Evolutionary conservation across 2,329 filamentous ascomycete species (phyloP).

Genomic region (Aspergillus sp.): DNA sequence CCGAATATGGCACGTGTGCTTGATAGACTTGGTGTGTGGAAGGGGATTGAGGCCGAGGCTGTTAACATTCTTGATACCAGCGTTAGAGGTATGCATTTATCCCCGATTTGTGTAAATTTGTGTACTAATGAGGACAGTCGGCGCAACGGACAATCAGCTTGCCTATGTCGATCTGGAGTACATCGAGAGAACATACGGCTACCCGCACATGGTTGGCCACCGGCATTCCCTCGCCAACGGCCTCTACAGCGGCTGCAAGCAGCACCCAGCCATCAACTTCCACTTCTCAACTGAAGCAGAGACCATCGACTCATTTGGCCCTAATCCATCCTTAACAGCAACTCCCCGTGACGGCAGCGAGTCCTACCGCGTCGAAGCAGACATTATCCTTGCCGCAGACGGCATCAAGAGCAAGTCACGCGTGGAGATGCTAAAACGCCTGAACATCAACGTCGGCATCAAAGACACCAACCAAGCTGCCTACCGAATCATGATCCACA

Average conservation of each 20-base stretch:
- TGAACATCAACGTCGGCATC: slow-evolving; percentile 33
- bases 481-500: slow-evolving; percentile 47
- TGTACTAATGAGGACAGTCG: slow-evolving; percentile 41
- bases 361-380: slow-evolving; percentile 43
- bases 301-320: slow-evolving; percentile 52
- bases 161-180: slow-evolving; percentile 62
- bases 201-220: slow-evolving; percentile 73
- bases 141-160: slow-evolving; percentile 60
- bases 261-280: slow-evolving; percentile 58
- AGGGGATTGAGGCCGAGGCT: slow-evolving; percentile 60
- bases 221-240: slow-evolving; percentile 62
- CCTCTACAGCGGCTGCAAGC: slow-evolving; percentile 61
- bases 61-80: slow-evolving; percentile 64
- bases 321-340: slow-evolving; percentile 54
- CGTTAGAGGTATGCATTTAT: slow-evolving; percentile 52
- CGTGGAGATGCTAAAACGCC: slow-evolving; percentile 31
- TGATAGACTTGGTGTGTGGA: slow-evolving; percentile 64
- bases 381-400: slow-evolving; percentile 47
- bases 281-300: slow-evolving; percentile 55
- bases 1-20: slow-evolving; percentile 74
- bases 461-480: slow-evolving; percentile 46
- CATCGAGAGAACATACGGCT: slow-evolving; percentile 61
- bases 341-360: slow-evolving; percentile 49
- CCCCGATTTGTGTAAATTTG: background rate
- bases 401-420: slow-evolving; percentile 47